These are phyloP conservation scores for Macrolepiota fuliginosa DNA, from an alignment of 768 basidiomycete species.

Conservation along the genomic window DNA sequence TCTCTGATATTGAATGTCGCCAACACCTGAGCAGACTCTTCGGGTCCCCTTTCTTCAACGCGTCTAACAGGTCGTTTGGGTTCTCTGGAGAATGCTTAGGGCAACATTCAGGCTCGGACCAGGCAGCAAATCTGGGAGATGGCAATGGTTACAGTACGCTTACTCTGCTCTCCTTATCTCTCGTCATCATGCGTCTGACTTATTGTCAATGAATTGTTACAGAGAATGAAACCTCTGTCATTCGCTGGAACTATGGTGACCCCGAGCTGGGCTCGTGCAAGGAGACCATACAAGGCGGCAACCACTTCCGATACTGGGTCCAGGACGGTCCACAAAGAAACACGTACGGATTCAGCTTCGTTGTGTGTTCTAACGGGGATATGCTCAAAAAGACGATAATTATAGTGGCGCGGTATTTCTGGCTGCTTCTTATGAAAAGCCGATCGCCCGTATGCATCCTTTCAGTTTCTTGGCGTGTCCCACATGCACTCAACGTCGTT, in stretches of 20 bases:
- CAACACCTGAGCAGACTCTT: background rate
- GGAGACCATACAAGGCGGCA: conserved; percentile 83
- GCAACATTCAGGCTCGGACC: conserved; percentile 67
- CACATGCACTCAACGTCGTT: conserved; percentile 2
- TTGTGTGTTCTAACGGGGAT: background rate
- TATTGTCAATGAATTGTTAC: background rate
- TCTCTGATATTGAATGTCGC: background rate
- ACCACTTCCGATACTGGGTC: conserved; percentile 87
- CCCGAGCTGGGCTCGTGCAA: conserved; percentile 79
- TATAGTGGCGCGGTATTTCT: conserved; percentile 70
- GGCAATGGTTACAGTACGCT: conserved; percentile 68
- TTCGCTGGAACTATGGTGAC: conserved; percentile 84
- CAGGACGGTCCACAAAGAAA: conserved; percentile 67
- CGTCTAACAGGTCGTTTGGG: conserved; percentile 55
- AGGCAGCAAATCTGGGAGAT: conserved; percentile 80
- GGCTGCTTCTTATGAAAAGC: conserved; percentile 72
- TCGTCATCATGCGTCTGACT: background rate
- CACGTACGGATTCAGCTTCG: conserved; percentile 37
- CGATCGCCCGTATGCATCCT: conserved; percentile 46
- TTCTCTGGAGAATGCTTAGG: conserved; percentile 83
- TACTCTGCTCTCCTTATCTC: background rate
- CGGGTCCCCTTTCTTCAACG: background rate
- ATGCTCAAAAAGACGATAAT: conserved; percentile 1
- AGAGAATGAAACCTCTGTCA: conserved; percentile 84
- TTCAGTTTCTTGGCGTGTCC: background rate